Evolutionary conservation across 345 rosid genomes (phyloP).

Genomic region (Populus simonii): DNA sequence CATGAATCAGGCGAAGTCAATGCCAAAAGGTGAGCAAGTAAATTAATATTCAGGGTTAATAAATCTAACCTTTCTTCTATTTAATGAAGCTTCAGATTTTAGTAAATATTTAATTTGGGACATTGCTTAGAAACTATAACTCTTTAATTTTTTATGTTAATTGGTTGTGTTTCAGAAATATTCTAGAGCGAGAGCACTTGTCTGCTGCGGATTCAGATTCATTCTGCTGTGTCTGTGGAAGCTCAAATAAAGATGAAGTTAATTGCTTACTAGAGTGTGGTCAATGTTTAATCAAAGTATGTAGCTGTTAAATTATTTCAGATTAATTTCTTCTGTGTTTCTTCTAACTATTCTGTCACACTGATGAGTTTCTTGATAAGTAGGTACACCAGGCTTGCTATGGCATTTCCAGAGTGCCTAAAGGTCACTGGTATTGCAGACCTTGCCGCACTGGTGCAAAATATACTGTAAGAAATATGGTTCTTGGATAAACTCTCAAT

Average conservation of each 20-base stretch:
- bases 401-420: constrained; percentile 45
- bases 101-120: not conserved
- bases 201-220: constrained; percentile 21
- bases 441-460: constrained; percentile 41
- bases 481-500: not conserved
- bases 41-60: not conserved
- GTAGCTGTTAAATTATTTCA: constrained; percentile 8
- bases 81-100: not conserved
- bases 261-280: constrained; percentile 43
- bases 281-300: constrained; percentile 40
- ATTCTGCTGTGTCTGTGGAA: constrained; percentile 50
- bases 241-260: constrained; percentile 41
- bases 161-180: constrained; percentile 25
- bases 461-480: constrained; percentile 33
- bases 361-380: constrained; percentile 4
- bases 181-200: constrained; percentile 7
- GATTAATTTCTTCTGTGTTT: not conserved
- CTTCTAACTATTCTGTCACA: not conserved
- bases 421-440: constrained; percentile 47
- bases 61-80: not conserved
- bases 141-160: not conserved
- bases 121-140: not conserved
- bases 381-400: constrained; percentile 62
- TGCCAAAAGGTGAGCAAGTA: constrained; percentile 33
- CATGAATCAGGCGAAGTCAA: constrained; percentile 5